These are phyloP conservation scores for Thinopyrum obtusiflorum DNA, from an alignment of 202 grass and related monocot genomes.

Conservation along the genomic window DNA sequence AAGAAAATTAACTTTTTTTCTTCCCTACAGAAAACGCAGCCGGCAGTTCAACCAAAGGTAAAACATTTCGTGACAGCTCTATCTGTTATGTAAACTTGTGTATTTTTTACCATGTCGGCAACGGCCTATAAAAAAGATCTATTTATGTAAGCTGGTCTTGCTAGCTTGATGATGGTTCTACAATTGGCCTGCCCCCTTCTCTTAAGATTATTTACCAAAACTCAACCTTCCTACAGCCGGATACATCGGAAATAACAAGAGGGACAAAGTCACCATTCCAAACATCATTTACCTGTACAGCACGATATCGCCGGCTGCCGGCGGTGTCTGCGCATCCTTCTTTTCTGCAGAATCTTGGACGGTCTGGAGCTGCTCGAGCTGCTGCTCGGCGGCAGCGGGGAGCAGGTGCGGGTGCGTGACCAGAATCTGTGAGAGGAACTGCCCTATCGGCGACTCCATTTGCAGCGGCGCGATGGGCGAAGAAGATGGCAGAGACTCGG, in stretches of 20 bases:
- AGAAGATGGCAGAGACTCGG: constrained; percentile 39
- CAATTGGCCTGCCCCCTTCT: constrained; percentile 9
- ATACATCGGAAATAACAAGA: constrained; percentile 17
- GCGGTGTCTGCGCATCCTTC: constrained; percentile 31
- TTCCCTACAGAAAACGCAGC: neutral
- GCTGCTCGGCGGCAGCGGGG: constrained; percentile 79
- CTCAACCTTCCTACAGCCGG: constrained; percentile 9
- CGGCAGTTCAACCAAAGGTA: neutral
- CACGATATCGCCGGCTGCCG: constrained; percentile 68
- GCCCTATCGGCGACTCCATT: constrained; percentile 81
- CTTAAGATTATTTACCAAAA: constrained; percentile 16
- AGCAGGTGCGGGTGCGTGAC: constrained; percentile 87
- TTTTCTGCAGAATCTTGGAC: constrained; percentile 51
- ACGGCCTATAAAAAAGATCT: neutral
- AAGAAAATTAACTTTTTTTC: neutral
- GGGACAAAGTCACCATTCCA: neutral
- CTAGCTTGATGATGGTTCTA: constrained; percentile 22
- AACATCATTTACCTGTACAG: constrained; percentile 77
- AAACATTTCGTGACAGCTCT: neutral
- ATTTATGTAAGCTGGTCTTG: neutral
- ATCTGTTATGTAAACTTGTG: neutral
- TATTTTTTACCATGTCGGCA: neutral
- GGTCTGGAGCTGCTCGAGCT: constrained; percentile 89
- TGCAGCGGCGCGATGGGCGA: constrained; percentile 78
- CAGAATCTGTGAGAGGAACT: constrained; percentile 88